Base-by-base conservation (phyloP, 1,284 basidiomycete genomes). In the Malassezia furfur region DNA sequence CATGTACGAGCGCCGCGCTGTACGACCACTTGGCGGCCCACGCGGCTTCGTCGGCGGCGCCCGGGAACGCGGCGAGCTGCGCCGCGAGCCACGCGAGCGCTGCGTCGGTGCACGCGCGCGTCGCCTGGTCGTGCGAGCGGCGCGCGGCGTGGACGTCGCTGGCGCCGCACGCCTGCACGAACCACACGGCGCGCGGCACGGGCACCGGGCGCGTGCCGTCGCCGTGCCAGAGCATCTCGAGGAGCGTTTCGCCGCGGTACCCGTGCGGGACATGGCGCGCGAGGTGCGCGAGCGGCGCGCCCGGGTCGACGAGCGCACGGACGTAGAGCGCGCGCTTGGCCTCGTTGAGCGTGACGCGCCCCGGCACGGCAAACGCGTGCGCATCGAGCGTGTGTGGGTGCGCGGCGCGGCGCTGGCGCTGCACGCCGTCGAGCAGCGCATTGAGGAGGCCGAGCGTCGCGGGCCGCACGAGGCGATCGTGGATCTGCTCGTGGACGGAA, bases 181-280 rank as follows among this genome's bases (percentile, higher is more conserved):
- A 91, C 94, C 94, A 99, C 3, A 94, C 81, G 0, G 94, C 94
- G 25, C 94, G 80, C 1, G 85, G 81, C 39, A 91, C 82, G 1
- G 87, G 85, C 31, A 98, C 88, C 36, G 56, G 50, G 11, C 36
- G 51, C 8, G 25, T n/a, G 14, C n/a, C 60, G 8, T 60, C 63
- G 11, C 70, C 70, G 0, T 80, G 79, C 65, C 90, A 86, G 51
- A 98, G 80, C 61, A 91, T 80, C 60, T 96, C 91, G 49, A 99
- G 79, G 22, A 96, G 80, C 65, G 93, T 89, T 62, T 88, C 84
- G 2, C 90, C 91, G 72, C 90, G 90, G 36, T 87, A 87, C 0
- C 89, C 89, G 70, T 96, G 90, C 0, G 93, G 93, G 0, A 98
- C 86, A 67, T 84, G 88, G 70, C 87, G 87, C 44, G 79, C 87